Base-by-base conservation (phyloP, 768 basidiomycete genomes). In the Hygrocybe coccinea region DNA sequence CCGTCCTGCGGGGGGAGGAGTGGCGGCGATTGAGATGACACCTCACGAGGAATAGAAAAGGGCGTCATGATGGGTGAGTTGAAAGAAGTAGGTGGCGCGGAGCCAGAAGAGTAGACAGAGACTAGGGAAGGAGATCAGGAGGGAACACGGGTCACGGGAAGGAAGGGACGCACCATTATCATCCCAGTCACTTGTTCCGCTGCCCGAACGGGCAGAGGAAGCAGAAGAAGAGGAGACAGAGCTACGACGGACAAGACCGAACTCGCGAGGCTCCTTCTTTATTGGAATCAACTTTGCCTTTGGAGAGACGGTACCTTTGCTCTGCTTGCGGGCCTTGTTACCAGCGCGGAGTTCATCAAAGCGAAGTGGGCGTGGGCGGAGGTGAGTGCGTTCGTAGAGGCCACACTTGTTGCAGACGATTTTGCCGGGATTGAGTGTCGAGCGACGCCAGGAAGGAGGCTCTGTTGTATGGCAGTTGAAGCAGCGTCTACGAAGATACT, bases 391-490 rank as follows among this genome's bases (percentile, higher is more conserved):
- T 70, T 93, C 91, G 65, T 93, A 93, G 37, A 93, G 79, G 9
- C 91, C 91, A 60, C 91, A 93, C 76, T 93, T 93, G 79, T 93
- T 93, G 80, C 91, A 93, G 44, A 93, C 91, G 65, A 93, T 93
- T 72, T 93, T 93, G 60, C 91, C 91, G 0, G 88, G 89, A 69
- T 91, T 90, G 65, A 93, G 85, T 4, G 91, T 92, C 29, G 84
- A 86, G 44, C 91, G 83, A 52, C 91, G 85, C 91, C 91, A 93
- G 22, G 83, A 85, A 6, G 91, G 91, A 0, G 91, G 91, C 67
- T 93, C 91, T 1, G 91, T 93, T 17, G 91, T 91, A 67, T 91
- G 90, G 74, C 91, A 93, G 72, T 93, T 93, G 78, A 87, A 89
- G 74, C 91, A 93, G 8, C 89, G 79, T 37, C 91, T 79, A 21